Evolutionary conservation across 2,329 filamentous ascomycete genomes (phyloP), one percentile per base, ranked within the genome.

Genomic region (Arthrinium puccinioides): DNA sequence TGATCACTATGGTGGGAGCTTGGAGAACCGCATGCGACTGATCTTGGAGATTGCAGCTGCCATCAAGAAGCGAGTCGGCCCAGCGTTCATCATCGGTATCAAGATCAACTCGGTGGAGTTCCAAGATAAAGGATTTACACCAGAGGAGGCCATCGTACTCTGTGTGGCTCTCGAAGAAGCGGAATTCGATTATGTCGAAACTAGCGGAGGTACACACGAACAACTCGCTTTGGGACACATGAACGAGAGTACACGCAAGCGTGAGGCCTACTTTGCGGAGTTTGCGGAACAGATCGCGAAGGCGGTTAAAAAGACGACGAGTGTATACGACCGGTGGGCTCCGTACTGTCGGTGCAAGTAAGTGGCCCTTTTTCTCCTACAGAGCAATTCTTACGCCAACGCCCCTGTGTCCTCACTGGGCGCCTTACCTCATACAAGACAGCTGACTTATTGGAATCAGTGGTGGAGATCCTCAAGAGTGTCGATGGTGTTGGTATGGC

Each of bases 51-150:
- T 73, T 33, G 62, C 61, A 5, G 55, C 60, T 19, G 54, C 55
- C n/a, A 54, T 66, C 37, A 56, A 56, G 30, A 47, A 37, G 4
- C 49, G 47, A 2, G 53, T 60, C 16, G 49, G 18, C 38, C 38
- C 26, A 46, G 45, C 46, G 38, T 67, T 55, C 49, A 70, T 76
- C 47, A 44, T 78, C 9, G 63, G 67, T 30, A 74, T 79, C 56
- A 79, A 79, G 60, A 58, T 79, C 45, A 78, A 78, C 60, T 64
- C 59, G n/a, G 69, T 73, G 32, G 70, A 74, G 48, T 74, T 74
- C 55, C 68, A 74, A 45, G 64, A 65, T 13, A 62, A 66, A 19
- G 72, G 71, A 1, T 68, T 75, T 23, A 57, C 61, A 31, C 59
- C 69, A 2, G 65, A 70, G 8, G 74, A 77, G 42, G 68, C 69